Conservation (phyloP, 352 stramenopile genomes). For the Pythium sukuiense region DNA sequence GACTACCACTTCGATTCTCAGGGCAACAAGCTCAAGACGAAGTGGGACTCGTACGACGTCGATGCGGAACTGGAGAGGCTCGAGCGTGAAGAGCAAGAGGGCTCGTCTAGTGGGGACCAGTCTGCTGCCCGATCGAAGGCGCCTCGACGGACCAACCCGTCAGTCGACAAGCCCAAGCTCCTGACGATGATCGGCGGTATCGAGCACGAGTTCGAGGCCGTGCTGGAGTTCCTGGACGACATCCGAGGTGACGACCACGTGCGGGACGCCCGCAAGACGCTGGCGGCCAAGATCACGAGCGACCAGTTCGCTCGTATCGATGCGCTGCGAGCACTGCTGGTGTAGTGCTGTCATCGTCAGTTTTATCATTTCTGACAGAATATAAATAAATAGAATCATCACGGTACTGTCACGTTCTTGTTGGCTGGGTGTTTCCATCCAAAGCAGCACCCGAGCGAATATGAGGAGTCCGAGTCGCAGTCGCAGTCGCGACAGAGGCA, state of each 20-base stretch:
- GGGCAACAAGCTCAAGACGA: constrained; percentile 86
- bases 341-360: constrained; percentile 2
- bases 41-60: constrained; percentile 83
- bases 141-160: constrained; percentile 12
- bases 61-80: constrained; percentile 74
- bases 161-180: constrained; percentile 44
- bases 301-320: constrained; percentile 75
- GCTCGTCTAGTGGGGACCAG: neutral
- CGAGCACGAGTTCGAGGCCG: constrained; percentile 77
- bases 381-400: constrained; percentile 1
- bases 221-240: constrained; percentile 76
- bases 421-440: constrained; percentile 6
- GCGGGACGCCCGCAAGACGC: constrained; percentile 65
- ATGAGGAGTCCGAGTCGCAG: constrained; percentile 23
- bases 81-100: constrained; percentile 50
- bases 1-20: constrained; percentile 87
- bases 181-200: constrained; percentile 44
- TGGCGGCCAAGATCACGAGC: constrained; percentile 62
- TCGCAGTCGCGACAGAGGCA: constrained; percentile 11
- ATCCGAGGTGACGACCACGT: constrained; percentile 67
- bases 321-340: constrained; percentile 35
- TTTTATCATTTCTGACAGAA: neutral
- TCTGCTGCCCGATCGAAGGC: constrained; percentile 7
- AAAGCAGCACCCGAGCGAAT: neutral
- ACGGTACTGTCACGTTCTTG: neutral